Evolutionary conservation across 2,329 filamentous ascomycete genomes (phyloP).

Genomic region (Aspergillus tubingensis): DNA sequence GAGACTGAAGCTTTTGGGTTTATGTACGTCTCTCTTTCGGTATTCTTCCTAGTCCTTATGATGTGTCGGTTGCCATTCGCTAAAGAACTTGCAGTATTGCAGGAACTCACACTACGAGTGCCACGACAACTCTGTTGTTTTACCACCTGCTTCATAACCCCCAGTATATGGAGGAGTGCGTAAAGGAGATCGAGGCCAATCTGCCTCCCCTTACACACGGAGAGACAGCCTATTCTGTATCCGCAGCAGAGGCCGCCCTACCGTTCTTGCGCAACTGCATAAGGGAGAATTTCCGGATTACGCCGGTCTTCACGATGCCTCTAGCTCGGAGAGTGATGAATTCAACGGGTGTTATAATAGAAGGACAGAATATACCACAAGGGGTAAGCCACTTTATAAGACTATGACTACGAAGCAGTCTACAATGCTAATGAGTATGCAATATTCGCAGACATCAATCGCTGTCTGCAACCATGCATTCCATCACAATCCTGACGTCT

Average conservation of each 20-base stretch:
- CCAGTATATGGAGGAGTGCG: conserved; percentile 15
- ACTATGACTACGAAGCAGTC: not conserved
- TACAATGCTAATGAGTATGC: not conserved
- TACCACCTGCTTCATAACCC: conserved; percentile 37
- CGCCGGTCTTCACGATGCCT: conserved; percentile 39
- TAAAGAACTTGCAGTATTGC: no score
- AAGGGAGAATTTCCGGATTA: conserved; percentile 38
- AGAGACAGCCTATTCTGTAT: conserved; percentile 27
- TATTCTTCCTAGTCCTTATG: no score
- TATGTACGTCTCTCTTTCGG: conserved; percentile 24
- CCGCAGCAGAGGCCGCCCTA: conserved; percentile 25
- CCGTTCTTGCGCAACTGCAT: conserved; percentile 33
- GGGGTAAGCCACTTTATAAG: conserved; percentile 21
- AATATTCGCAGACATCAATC: conserved; percentile 28
- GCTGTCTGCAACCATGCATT: conserved; percentile 39
- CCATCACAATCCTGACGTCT: conserved; percentile 36
- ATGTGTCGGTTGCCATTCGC: no score
- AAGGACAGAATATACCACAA: conserved; percentile 27
- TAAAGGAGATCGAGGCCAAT: not conserved
- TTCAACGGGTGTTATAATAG: conserved; percentile 27
- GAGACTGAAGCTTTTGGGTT: conserved; percentile 42
- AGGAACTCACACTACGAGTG: conserved; percentile 37
- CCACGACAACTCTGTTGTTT: conserved; percentile 33
- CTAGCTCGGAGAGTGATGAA: conserved; percentile 31
- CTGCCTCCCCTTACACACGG: not conserved